Evolutionary conservation across 345 rosid species (phyloP), one percentile per base, ranked within the genome.

Genomic region (Aquilaria sinensis): DNA sequence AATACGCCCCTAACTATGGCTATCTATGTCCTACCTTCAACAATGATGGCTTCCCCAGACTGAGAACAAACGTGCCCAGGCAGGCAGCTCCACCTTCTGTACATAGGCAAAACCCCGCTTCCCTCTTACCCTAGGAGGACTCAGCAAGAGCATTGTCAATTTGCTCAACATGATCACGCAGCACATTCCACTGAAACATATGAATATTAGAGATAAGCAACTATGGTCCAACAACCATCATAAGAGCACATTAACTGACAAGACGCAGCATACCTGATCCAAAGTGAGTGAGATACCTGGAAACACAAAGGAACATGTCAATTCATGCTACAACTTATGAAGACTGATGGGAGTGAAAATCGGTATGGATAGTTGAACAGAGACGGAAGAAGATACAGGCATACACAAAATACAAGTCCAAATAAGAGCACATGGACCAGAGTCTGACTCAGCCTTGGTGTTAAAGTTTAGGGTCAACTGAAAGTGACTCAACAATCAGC

Each of bases 271-370:
- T 82, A 89, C 98, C 96, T 92, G 96, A 32, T 92, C 98, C 63
- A 92, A 66, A 63, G 81, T 76, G 59, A 92, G 62, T n/a, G 93
- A 74, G 67, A 92, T 85, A 57, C 98, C 98, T 89, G 78, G 53
- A 73, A 73, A 32, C 47, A 57, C 59, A 53, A 46, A 16, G 16
- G 50, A 61, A 57, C 15, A 48, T 56, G 50, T 30, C 34, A 68
- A 58, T 14, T 47, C 15, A 29, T 54, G 31, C 3, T 37, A 37
- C 43, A 1, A 37, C 43, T 5, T 37, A 37, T 5, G 43, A 37
- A 4, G 8, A 37, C 43, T 3, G 43, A 37, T 37, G 43, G 8
- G 8, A 37, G 43, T 37, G 43, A 37, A 1, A 37, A 23, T 23
- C 23, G 1, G 23, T 37, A 37, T 37, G 5, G 5, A 37, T 37